Evolutionary conservation across 805 yeast genomes (phyloP).

Genomic region (Monosporozyma aerobia): DNA sequence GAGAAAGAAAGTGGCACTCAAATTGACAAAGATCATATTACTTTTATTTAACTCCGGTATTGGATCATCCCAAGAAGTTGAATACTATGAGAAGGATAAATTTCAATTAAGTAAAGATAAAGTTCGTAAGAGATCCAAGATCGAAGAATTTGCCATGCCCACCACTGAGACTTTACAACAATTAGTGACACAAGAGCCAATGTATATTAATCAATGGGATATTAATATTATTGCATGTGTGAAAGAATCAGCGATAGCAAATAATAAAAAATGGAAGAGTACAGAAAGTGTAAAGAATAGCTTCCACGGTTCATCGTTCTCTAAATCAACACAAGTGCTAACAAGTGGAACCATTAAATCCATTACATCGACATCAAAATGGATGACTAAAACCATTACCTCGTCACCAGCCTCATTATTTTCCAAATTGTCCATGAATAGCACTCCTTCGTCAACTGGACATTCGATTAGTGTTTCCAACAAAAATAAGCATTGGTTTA

Average conservation of each 20-base stretch:
- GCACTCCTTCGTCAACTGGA: constrained; percentile 1
- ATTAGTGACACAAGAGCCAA: constrained; percentile 27
- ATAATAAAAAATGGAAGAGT: constrained; percentile 5
- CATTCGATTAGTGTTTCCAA: not conserved
- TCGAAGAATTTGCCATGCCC: constrained; percentile 32
- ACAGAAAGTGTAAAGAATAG: not conserved
- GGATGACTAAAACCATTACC: constrained; percentile 25
- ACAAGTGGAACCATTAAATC: constrained; percentile 4
- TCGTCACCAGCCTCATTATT: constrained; percentile 18
- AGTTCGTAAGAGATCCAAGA: constrained; percentile 26
- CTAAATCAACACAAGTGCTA: constrained; percentile 2
- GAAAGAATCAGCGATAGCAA: constrained; percentile 13
- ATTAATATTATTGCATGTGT: constrained; percentile 62
- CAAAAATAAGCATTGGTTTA: constrained; percentile 33
- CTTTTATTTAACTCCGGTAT: constrained; percentile 70
- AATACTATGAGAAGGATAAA: constrained; percentile 35
- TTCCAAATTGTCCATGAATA: constrained; percentile 21
- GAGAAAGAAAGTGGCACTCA: constrained; percentile 50
- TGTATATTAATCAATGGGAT: constrained; percentile 45
- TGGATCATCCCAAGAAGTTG: constrained; percentile 48
- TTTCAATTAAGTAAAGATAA: constrained; percentile 18
- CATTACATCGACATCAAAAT: constrained; percentile 12
- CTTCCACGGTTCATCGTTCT: not conserved
- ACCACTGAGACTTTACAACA: constrained; percentile 32
- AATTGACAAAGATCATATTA: constrained; percentile 52